Conservation (phyloP, 2,329 filamentous ascomycete species). For the Apiospora saccharicola region DNA sequence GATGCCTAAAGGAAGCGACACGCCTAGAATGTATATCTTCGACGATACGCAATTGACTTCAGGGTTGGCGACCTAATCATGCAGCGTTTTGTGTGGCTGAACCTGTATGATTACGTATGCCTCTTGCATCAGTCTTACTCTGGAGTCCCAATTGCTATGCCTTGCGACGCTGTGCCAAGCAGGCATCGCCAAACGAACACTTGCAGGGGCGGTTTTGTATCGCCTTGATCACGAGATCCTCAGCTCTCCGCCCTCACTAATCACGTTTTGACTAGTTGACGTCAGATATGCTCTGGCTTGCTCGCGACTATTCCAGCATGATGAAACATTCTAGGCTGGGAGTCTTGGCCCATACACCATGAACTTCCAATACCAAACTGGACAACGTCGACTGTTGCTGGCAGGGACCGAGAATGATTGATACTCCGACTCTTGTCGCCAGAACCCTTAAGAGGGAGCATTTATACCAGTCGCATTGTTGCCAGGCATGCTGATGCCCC, state of each 20-base stretch:
- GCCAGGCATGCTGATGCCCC: not conserved
- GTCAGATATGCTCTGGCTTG: constrained; percentile 1
- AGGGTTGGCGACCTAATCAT: constrained; percentile 25
- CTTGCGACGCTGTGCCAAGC: constrained; percentile 37
- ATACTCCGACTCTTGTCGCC: not conserved
- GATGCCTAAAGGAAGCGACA: constrained; percentile 19
- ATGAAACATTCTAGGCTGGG: not conserved
- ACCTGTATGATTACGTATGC: constrained; percentile 31
- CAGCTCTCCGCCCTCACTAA: not conserved
- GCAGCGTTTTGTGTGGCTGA: constrained; percentile 31
- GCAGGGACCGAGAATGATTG: not conserved
- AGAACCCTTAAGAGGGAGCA: not conserved
- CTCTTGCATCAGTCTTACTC: constrained; percentile 10
- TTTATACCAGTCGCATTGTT: not conserved
- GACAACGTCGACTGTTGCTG: not conserved
- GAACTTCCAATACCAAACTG: not conserved
- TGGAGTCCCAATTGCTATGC: not conserved
- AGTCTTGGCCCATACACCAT: not conserved
- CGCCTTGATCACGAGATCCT: constrained; percentile 29
- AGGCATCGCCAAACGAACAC: constrained; percentile 36
- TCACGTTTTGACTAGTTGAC: constrained; percentile 15
- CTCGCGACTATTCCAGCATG: not conserved
- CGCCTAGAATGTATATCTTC: constrained; percentile 3
- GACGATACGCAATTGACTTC: constrained; percentile 19
- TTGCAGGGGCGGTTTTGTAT: constrained; percentile 37